Evolutionary conservation across 768 basidiomycete genomes (phyloP).

Genomic region (Coprinopsis strossmayeri): DNA sequence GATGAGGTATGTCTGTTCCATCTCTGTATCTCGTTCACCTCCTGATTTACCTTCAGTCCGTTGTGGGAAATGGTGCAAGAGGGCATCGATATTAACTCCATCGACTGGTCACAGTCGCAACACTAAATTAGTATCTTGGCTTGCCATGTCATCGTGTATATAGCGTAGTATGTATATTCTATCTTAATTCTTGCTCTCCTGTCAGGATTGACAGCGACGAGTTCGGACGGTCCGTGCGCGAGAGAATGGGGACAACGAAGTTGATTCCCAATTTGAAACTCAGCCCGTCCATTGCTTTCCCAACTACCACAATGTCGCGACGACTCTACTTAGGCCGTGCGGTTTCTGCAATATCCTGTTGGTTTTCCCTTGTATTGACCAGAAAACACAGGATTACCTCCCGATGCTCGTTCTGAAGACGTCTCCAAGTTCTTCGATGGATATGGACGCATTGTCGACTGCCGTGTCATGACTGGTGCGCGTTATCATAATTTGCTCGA

Average conservation of each 20-base stretch:
- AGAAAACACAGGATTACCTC: conserved; percentile 56
- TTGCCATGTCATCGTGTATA: conserved; percentile 9
- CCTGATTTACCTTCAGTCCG: conserved; percentile 45
- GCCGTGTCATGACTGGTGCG: conserved; percentile 90
- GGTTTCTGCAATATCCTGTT: conserved; percentile 7
- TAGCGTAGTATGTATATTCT: conserved; percentile 11
- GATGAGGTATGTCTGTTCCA: conserved; percentile 60
- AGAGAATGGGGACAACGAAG: conserved; percentile 21
- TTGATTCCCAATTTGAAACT: conserved; percentile 36
- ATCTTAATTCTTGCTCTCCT: conserved; percentile 9
- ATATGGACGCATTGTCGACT: conserved; percentile 83
- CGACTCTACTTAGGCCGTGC: conserved; percentile 85
- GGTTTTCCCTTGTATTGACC: background rate
- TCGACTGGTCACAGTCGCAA: conserved; percentile 93
- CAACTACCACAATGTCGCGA: conserved; percentile 58
- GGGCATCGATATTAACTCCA: conserved; percentile 91
- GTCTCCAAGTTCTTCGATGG: conserved; percentile 87
- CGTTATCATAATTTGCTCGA: conserved; percentile 9
- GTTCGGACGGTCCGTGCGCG: conserved; percentile 34
- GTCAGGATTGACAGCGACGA: conserved; percentile 1
- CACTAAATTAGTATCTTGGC: conserved; percentile 37
- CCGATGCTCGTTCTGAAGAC: conserved; percentile 78
- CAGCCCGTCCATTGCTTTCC: conserved; percentile 28
- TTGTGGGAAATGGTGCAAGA: conserved; percentile 99
- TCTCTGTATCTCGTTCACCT: conserved; percentile 4